These are phyloP conservation scores for Edaphochlamys debaryana DNA, from an alignment of 139 green algal species.

Conservation along the genomic window DNA sequence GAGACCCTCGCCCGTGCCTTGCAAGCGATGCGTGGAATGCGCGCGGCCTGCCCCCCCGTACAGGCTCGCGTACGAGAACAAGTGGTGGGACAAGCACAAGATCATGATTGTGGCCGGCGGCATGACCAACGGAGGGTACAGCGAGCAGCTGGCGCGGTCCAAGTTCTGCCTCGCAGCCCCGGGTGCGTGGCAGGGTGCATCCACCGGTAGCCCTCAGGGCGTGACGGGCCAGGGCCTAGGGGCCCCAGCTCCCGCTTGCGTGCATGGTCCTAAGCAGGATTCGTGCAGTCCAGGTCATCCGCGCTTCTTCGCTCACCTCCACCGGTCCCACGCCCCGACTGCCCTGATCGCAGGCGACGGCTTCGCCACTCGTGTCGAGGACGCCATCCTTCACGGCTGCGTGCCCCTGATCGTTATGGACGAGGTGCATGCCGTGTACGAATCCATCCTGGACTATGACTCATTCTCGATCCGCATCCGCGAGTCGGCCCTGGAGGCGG, in stretches of 20 bases:
- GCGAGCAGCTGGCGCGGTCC: slow-evolving; percentile 31
- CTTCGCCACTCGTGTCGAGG: slow-evolving; percentile 22
- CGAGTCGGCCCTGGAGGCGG: neutral
- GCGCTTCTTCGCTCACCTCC: too few relatives aligned
- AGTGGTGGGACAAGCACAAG: slow-evolving; percentile 8
- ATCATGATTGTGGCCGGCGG: slow-evolving; percentile 10
- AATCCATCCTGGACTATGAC: slow-evolving; percentile 10
- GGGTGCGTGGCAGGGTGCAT: neutral
- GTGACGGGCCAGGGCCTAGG: neutral
- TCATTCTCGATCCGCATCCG: neutral
- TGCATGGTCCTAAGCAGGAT: too few relatives aligned
- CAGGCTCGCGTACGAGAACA: slow-evolving; percentile 16
- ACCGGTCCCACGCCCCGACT: too few relatives aligned
- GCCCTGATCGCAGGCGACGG: slow-evolving; percentile 28
- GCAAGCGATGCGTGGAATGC: too few relatives aligned
- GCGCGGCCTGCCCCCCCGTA: too few relatives aligned
- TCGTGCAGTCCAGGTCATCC: too few relatives aligned
- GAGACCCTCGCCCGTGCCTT: too few relatives aligned
- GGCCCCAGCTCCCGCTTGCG: too few relatives aligned
- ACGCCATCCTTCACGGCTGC: slow-evolving; percentile 47
- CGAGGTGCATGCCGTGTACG: neutral
- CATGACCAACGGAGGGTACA: slow-evolving; percentile 25
- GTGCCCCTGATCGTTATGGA: slow-evolving; percentile 31
- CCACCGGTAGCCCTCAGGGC: neutral
- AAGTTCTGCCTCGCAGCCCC: slow-evolving; percentile 46